These are phyloP conservation scores for Oryza meridionalis DNA, from an alignment of 176 grass and related monocot genomes.

Conservation along the genomic window DNA sequence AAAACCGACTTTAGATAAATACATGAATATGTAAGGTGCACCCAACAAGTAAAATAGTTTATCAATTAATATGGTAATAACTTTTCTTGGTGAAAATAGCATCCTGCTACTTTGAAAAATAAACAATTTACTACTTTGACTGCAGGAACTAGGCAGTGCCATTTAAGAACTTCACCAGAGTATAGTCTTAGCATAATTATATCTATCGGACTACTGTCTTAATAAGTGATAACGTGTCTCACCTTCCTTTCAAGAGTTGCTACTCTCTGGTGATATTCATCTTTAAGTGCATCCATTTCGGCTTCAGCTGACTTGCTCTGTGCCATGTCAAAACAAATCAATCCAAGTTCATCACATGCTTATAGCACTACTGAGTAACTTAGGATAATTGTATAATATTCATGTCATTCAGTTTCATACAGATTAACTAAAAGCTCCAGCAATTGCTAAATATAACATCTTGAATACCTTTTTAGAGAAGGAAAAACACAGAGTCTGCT, in stretches of 20 bases:
- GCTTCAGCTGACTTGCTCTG: constrained; percentile 81
- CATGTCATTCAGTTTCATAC: background rate
- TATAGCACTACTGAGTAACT: background rate
- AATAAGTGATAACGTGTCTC: constrained; percentile 19
- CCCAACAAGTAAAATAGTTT: constrained; percentile 13
- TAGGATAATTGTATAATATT: constrained; percentile 14
- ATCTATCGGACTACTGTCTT: background rate
- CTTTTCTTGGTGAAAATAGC: background rate
- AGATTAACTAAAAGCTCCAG: constrained; percentile 14
- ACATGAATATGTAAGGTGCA: background rate
- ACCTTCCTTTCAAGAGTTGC: constrained; percentile 99
- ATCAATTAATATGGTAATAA: background rate
- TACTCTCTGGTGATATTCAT: constrained; percentile 96
- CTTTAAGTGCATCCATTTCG: constrained; percentile 84
- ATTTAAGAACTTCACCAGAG: constrained; percentile 1
- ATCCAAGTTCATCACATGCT: constrained; percentile 29
- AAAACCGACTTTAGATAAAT: background rate
- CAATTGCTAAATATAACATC: constrained; percentile 2
- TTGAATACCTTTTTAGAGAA: constrained; percentile 27
- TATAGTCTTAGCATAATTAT: constrained; percentile 2
- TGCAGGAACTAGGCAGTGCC: background rate
- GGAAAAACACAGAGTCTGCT: constrained; percentile 15
- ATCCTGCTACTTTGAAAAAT: background rate
- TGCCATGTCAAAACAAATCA: constrained; percentile 30
- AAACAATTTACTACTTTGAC: background rate